phyloP scores from a whole-genome alignment of 73 alveolate genomes.

The Tetrahymena malaccensis region DNA sequence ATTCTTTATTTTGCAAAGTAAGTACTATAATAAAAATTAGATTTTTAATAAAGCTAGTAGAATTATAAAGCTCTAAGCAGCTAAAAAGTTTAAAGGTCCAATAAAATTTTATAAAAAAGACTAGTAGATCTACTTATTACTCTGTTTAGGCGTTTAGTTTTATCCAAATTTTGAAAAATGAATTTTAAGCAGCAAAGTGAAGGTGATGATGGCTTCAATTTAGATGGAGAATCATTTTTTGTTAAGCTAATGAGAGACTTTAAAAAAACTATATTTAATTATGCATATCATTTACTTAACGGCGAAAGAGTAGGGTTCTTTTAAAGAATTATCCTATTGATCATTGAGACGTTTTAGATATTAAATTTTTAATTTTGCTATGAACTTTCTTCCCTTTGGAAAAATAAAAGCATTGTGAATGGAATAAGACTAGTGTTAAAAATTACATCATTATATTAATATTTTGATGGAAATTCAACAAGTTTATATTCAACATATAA shows the following conservation, averaged over 20 bases:
- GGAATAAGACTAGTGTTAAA: neutral
- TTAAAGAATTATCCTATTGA: neutral
- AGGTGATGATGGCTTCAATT: neutral
- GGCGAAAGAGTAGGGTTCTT: neutral
- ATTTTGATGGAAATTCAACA: neutral
- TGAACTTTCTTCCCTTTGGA: neutral
- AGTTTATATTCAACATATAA: neutral
- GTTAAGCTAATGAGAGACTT: neutral
- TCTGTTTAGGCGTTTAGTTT: neutral
- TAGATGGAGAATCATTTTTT: neutral
- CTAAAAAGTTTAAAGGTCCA: neutral
- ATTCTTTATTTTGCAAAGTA: too few species aligned
- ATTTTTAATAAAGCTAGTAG: neutral
- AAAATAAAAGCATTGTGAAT: neutral
- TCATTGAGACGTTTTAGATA: neutral
- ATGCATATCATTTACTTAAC: neutral
- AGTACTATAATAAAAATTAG: too few species aligned
- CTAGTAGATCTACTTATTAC: neutral
- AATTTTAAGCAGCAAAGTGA: neutral
- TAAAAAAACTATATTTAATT: neutral
- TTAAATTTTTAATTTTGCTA: neutral
- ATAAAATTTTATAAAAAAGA: neutral
- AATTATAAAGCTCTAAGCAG: neutral
- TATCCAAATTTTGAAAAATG: neutral
- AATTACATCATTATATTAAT: neutral